These are phyloP conservation scores for Filobasidium wieringae DNA, from an alignment of 768 basidiomycete genomes.

Conservation along the genomic window DNA sequence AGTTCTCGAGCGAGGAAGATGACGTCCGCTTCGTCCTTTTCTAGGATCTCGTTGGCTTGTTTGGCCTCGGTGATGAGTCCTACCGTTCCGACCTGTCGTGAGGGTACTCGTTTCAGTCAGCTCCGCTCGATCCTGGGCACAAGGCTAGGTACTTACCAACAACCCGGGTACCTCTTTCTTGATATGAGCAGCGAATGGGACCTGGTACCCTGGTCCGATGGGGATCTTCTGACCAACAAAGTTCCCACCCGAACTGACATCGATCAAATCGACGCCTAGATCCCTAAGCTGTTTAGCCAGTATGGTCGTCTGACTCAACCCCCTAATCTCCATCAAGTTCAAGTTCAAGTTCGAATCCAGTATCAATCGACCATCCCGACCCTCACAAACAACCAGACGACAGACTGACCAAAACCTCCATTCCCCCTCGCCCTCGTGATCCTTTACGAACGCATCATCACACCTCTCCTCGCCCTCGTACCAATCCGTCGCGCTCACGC, in stretches of 20 bases:
- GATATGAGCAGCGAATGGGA: conserved; percentile 53
- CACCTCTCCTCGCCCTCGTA: conserved; percentile 48
- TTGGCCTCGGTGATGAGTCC: conserved; percentile 58
- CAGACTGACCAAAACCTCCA: conserved; percentile 16
- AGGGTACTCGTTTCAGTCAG: too few relatives aligned
- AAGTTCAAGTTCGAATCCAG: not conserved
- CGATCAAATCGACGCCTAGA: conserved; percentile 63
- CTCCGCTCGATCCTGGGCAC: not conserved
- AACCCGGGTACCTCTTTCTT: conserved; percentile 32
- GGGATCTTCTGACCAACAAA: conserved; percentile 47
- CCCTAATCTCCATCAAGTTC: conserved; percentile 45
- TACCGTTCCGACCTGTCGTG: conserved; percentile 47
- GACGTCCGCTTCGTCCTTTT: conserved; percentile 57
- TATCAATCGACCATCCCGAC: too few relatives aligned
- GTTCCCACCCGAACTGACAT: conserved; percentile 59
- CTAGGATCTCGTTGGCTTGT: conserved; percentile 56
- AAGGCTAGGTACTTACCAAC: conserved; percentile 16
- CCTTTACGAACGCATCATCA: conserved; percentile 37
- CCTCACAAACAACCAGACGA: conserved; percentile 43
- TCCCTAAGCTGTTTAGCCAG: conserved; percentile 49
- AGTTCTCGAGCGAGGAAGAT: conserved; percentile 58
- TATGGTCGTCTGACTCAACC: conserved; percentile 60
- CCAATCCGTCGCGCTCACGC: conserved; percentile 61
- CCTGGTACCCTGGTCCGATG: conserved; percentile 40
- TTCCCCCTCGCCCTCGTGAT: conserved; percentile 11